Percentiles rank a stretch among this genome's conserved stretches.
phyloP scores from a whole-genome alignment of 2,329 filamentous ascomycete genomes.

The Mollisia scopiformis region DNA sequence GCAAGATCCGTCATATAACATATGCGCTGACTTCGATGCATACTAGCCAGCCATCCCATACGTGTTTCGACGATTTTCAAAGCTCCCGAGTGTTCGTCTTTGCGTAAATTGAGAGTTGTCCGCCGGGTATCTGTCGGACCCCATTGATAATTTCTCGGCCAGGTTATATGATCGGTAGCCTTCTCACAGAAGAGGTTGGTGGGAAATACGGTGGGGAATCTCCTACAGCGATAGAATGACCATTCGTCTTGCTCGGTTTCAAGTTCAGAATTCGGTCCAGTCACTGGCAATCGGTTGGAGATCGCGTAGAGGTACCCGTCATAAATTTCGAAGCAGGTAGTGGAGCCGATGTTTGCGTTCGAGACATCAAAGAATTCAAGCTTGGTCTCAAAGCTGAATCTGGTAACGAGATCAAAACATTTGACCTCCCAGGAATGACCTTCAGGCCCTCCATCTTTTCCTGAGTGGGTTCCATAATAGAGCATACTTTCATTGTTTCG shows the following conservation, averaged over 20 bases:
- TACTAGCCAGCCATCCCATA: too few species aligned
- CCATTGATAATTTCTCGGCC: background rate
- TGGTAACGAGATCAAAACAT: background rate
- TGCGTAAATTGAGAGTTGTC: background rate
- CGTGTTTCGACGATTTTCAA: background rate
- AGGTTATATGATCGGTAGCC: background rate
- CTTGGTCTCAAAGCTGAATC: background rate
- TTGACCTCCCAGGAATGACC: background rate
- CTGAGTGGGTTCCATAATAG: background rate
- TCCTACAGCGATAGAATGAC: too few species aligned
- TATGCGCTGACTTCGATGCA: too few species aligned
- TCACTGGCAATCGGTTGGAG: background rate
- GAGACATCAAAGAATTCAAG: background rate
- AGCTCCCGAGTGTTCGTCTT: background rate
- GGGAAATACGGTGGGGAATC: too few species aligned
- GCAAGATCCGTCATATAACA: too few species aligned
- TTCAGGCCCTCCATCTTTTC: too few species aligned
- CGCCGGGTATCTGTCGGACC: too few species aligned
- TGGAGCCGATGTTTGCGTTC: background rate
- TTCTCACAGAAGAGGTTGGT: too few species aligned
- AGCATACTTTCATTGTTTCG: background rate
- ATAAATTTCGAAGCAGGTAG: background rate
- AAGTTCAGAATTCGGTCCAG: too few species aligned
- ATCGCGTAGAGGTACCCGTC: background rate
- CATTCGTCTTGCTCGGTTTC: too few species aligned